Percentiles rank a stretch among this genome's conserved stretches.
These are phyloP conservation scores for Elaeis guineensis DNA, from an alignment of 176 grass and related monocot species.

Conservation along the genomic window DNA sequence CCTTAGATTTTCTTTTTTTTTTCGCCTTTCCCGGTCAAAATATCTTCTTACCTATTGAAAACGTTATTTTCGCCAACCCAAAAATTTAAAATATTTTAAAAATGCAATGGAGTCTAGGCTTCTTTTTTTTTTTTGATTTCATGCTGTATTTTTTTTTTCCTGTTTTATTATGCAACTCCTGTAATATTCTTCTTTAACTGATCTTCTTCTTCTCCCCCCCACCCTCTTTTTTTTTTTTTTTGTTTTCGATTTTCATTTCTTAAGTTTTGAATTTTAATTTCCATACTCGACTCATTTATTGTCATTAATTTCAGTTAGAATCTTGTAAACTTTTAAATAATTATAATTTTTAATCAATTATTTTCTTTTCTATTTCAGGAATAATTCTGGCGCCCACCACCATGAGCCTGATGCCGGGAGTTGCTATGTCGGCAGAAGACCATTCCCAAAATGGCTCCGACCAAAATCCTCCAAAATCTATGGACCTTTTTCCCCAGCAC, in stretches of 20 bases:
- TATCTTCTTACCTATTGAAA: too few species aligned
- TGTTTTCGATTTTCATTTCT: neutral
- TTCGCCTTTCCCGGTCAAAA: too few species aligned
- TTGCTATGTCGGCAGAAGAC: neutral
- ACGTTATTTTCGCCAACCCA: too few species aligned
- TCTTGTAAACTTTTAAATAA: too few species aligned
- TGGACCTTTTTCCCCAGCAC: conserved; percentile 7
- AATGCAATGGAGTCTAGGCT: too few species aligned
- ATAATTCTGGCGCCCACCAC: neutral
- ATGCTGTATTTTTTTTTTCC: too few species aligned
- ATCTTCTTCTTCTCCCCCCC: neutral
- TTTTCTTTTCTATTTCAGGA: neutral
- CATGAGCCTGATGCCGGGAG: conserved; percentile 8
- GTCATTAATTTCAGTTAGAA: too few species aligned
- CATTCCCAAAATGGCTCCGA: neutral
- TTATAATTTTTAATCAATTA: neutral
- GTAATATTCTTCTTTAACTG: too few species aligned
- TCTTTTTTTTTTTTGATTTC: too few species aligned
- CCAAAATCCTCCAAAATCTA: conserved; percentile 1
- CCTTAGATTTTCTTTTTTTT: too few species aligned
- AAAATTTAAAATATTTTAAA: too few species aligned
- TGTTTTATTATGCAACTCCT: too few species aligned
- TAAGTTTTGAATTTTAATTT: neutral
- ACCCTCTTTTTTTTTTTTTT: neutral
- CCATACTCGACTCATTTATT: neutral